These are phyloP conservation scores for Fraxinus latifolia DNA, from an alignment of 305 asterid species.

Conservation along the genomic window DNA sequence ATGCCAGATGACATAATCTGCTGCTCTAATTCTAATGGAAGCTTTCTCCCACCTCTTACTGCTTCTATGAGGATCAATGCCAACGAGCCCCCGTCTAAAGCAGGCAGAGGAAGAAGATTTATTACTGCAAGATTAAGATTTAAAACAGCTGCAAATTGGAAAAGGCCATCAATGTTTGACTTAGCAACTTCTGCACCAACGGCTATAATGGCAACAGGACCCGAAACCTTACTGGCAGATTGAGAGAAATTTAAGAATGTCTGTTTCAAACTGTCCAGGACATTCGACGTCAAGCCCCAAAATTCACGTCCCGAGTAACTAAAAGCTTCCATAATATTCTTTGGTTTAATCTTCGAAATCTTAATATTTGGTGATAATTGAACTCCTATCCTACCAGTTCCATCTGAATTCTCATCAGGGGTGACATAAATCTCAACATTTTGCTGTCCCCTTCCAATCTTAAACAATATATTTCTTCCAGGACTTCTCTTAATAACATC, in stretches of 20 bases:
- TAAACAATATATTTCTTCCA: slow-evolving; percentile 50
- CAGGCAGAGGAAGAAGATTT: slow-evolving; percentile 91
- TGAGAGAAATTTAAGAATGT: slow-evolving; percentile 81
- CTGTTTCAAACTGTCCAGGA: slow-evolving; percentile 76
- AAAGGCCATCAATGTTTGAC: slow-evolving; percentile 82
- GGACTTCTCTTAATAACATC: slow-evolving; percentile 67
- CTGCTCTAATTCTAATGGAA: slow-evolving; percentile 84
- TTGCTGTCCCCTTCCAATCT: slow-evolving; percentile 52
- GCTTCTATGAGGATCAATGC: slow-evolving; percentile 80
- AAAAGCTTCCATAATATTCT: slow-evolving; percentile 54
- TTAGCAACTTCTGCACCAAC: slow-evolving; percentile 97
- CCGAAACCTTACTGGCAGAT: slow-evolving; percentile 88
- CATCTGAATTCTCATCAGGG: slow-evolving; percentile 81
- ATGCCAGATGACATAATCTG: slow-evolving; percentile 87
- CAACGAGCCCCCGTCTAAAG: slow-evolving; percentile 88
- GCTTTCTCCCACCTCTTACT: slow-evolving; percentile 88
- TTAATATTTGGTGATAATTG: slow-evolving; percentile 78
- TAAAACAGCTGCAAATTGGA: slow-evolving; percentile 83
- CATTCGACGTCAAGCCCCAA: slow-evolving; percentile 68
- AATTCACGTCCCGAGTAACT: slow-evolving; percentile 75
- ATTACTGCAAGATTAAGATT: slow-evolving; percentile 89
- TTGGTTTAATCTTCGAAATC: slow-evolving; percentile 59
- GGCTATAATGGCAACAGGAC: slow-evolving; percentile 94
- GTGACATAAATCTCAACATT: slow-evolving; percentile 52
- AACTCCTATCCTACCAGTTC: slow-evolving; percentile 84